Evolutionary conservation across 129 eudicot species (phyloP), one percentile per base, ranked within the genome.

Genomic region (Flaveria ramosissima): DNA sequence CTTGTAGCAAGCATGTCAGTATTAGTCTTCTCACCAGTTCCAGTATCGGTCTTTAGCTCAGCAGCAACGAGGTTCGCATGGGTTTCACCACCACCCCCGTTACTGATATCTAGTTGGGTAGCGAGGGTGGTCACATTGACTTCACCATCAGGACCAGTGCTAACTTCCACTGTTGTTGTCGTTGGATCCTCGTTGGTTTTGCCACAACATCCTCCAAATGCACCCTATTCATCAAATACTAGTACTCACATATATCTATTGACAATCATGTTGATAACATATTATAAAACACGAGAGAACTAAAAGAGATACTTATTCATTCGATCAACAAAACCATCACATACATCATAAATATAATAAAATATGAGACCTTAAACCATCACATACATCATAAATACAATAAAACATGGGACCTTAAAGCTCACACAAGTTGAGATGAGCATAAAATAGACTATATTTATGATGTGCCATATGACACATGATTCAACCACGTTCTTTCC

Each of bases 191-290:
- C 84, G 0, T 47, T 24, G 1, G 45, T 45, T 43, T 73, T 80
- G 56, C 84, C 53, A 68, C 75, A 67, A 68, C 84, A 80, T 55
- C 78, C 51, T 72, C 43, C 75, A 66, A 65, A 80, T 26, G 42
- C 74, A 23, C 48, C 79, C 84, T 80, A 53, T n/a, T 50, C 67
- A 50, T 71, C 72, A 52, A 70, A 71, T 9, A 71, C 39, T 57
- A 21, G 6, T 20, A 20, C 9, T 57, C 64, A 57, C 11, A 13
- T 10, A 57, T 10, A 57, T 57, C 1, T 21, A 56, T 32, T 32
- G 0, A 32, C 39, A 32, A 6, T 36, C 41, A 36, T 36, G 41
- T 36, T 36, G 41, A 36, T 6, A 36, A 6, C 41, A 36, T 36
- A 36, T 36, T 36, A 36, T 36, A 36, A 36, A 36, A 36, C 8